Evolutionary conservation across 2,329 filamentous ascomycete species (phyloP).

Genomic region (Penicillium sp.): DNA sequence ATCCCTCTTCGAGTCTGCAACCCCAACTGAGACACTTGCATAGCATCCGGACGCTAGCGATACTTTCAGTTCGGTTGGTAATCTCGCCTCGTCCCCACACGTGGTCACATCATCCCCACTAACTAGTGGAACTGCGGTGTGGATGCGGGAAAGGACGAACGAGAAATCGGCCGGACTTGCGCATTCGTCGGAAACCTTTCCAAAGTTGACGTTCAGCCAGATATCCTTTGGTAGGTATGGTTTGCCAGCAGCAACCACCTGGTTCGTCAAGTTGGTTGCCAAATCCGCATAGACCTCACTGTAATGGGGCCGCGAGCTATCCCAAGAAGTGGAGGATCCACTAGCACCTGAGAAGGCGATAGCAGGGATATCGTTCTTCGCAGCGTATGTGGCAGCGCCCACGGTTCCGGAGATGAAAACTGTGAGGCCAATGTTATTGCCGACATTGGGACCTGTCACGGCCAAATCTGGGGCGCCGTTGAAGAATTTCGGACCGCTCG

Average conservation of each 20-base stretch:
- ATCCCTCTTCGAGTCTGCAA: constrained; percentile 61
- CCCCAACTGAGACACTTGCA: constrained; percentile 63
- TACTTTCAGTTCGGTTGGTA: constrained; percentile 62
- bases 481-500: constrained; percentile 56
- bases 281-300: constrained; percentile 65
- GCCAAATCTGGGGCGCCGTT: constrained; percentile 59
- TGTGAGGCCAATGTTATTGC: constrained; percentile 57
- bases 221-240: constrained; percentile 63
- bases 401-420: constrained; percentile 66
- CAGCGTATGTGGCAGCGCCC: constrained; percentile 63
- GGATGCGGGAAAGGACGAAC: constrained; percentile 64
- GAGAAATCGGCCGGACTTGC: constrained; percentile 55
- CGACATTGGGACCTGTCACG: constrained; percentile 64
- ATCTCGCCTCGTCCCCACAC: constrained; percentile 54
- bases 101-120: constrained; percentile 54
- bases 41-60: constrained; percentile 56
- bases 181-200: constrained; percentile 52
- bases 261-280: constrained; percentile 58
- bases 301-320: constrained; percentile 49
- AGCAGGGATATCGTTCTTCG: constrained; percentile 57
- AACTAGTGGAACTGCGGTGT: constrained; percentile 44
- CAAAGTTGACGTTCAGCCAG: constrained; percentile 71
- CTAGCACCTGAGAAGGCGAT: constrained; percentile 65
- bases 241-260: constrained; percentile 55
- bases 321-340: constrained; percentile 54